These are phyloP conservation scores for Bretziella fagacearum DNA, from an alignment of 2,329 filamentous ascomycete genomes.

Conservation along the genomic window DNA sequence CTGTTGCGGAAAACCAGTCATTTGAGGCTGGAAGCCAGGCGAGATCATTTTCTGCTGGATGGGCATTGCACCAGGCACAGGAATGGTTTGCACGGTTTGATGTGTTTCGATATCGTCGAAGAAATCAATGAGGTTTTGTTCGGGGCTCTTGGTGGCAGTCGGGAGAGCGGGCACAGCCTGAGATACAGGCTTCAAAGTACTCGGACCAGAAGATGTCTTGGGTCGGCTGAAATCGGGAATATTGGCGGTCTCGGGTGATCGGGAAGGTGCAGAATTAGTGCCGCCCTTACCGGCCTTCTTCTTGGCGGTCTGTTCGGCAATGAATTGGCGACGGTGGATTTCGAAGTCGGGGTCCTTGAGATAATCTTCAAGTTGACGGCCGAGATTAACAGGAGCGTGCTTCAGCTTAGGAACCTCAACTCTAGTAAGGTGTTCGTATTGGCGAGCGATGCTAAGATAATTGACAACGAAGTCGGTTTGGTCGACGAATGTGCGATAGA, in stretches of 20 bases:
- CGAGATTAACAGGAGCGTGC: constrained; percentile 84
- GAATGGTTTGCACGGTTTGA: constrained; percentile 40
- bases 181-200: not conserved
- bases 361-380: constrained; percentile 83
- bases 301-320: constrained; percentile 68
- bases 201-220: constrained; percentile 23
- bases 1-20: constrained; percentile 21
- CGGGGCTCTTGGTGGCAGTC: constrained; percentile 39
- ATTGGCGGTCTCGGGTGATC: constrained; percentile 20
- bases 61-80: constrained; percentile 19
- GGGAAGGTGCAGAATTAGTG: constrained; percentile 18
- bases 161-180: constrained; percentile 18
- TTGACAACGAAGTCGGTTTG: constrained; percentile 88
- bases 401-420: constrained; percentile 94
- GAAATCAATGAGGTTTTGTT: constrained; percentile 77
- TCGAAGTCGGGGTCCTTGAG: constrained; percentile 91
- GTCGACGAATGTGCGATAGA: constrained; percentile 81
- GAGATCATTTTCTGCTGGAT: constrained; percentile 21
- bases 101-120: constrained; percentile 87
- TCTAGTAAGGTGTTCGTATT: constrained; percentile 81
- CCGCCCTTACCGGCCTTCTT: constrained; percentile 28
- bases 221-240: constrained; percentile 19
- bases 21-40: constrained; percentile 25
- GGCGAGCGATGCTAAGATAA: constrained; percentile 70
- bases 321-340: constrained; percentile 75